Evolutionary conservation across 805 yeast genomes (phyloP), one percentile per base, ranked within the genome.

Genomic region (Wickerhamomyces subpelliculosus): DNA sequence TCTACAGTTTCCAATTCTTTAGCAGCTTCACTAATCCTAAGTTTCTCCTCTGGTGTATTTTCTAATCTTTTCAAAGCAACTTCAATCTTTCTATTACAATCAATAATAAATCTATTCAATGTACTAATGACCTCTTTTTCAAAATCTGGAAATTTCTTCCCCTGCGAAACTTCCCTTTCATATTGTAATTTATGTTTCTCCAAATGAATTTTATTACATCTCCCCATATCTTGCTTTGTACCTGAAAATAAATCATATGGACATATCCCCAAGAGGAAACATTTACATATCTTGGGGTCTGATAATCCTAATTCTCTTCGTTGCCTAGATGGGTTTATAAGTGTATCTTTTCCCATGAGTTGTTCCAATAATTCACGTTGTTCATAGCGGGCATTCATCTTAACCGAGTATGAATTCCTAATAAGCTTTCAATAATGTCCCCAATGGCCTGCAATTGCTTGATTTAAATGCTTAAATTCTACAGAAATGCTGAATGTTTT

Each of bases 231-330:
- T 52, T 82, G 83, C 56, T 87, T 88, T 11, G 96, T 85, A 7
- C 86, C 85, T 11, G 70, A 70, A 52, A 89, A 84, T 34, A 88
- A 57, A 45, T 88, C 96, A 56, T 84, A 80, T 0, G 95, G 90
- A 49, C 97, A 89, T 8, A 75, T 72, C 0, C 93, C 96, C 13
- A 86, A 85, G n/a, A 89, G 58, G 55, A 80, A 89, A 16, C 84
- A 68, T 55, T 83, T 84, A 60, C 97, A 89, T 7, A 87, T 78
- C 32, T 75, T 65, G 12, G 76, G 69, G 37, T 78, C 80, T 26
- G 62, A 60, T 36, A 80, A 57, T 37, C 69, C 57, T 44, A 63
- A 33, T 61, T 65, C 62, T 59, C 67, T 47, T 54, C 76, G 39
- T 57, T 67, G 52, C 50, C 72, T 48, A 48, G 62, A 43, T 60